These are phyloP conservation scores for Calonectria crousiana DNA, from an alignment of 2,329 filamentous ascomycete genomes.

Conservation along the genomic window DNA sequence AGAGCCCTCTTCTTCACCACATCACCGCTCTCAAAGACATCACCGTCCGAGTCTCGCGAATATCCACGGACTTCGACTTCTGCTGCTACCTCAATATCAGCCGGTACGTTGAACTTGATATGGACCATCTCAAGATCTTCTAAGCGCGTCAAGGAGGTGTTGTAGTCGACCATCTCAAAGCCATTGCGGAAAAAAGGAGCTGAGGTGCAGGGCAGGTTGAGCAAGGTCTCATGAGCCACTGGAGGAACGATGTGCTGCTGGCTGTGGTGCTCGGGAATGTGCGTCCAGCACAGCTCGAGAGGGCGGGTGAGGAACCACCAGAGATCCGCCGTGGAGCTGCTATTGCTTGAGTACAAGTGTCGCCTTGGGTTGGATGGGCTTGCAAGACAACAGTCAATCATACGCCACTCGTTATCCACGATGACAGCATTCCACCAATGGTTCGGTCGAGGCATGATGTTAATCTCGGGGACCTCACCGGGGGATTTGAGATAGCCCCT, in stretches of 20 bases:
- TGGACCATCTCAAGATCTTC: slow-evolving; percentile 96
- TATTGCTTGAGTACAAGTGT: slow-evolving; percentile 79
- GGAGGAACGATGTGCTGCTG: slow-evolving; percentile 96
- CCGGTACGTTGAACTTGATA: slow-evolving; percentile 86
- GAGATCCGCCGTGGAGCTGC: slow-evolving; percentile 78
- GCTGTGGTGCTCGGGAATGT: slow-evolving; percentile 86
- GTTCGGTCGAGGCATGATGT: slow-evolving; percentile 86
- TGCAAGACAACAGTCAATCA: slow-evolving; percentile 94
- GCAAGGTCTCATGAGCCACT: slow-evolving; percentile 84
- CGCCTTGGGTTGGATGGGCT: slow-evolving; percentile 90
- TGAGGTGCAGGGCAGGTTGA: slow-evolving; percentile 87
- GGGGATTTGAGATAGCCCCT: slow-evolving; percentile 92
- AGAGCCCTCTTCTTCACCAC: slow-evolving; percentile 86
- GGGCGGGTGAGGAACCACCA: slow-evolving; percentile 97
- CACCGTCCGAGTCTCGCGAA: slow-evolving; percentile 86
- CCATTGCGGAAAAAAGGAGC: slow-evolving; percentile 88
- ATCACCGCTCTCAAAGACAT: slow-evolving; percentile 93
- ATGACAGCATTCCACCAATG: slow-evolving; percentile 98
- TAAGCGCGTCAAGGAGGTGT: slow-evolving; percentile 86
- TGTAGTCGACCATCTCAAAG: slow-evolving; percentile 87
- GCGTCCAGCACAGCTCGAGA: slow-evolving; percentile 93
- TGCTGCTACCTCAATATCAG: slow-evolving; percentile 91
- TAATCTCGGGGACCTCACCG: slow-evolving; percentile 84
- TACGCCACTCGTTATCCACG: slow-evolving; percentile 94
- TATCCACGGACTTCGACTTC: slow-evolving; percentile 90